Evolutionary conservation across 495 filamentous ascomycete species (phyloP).

Genomic region (Mycothermus thermophilus): DNA sequence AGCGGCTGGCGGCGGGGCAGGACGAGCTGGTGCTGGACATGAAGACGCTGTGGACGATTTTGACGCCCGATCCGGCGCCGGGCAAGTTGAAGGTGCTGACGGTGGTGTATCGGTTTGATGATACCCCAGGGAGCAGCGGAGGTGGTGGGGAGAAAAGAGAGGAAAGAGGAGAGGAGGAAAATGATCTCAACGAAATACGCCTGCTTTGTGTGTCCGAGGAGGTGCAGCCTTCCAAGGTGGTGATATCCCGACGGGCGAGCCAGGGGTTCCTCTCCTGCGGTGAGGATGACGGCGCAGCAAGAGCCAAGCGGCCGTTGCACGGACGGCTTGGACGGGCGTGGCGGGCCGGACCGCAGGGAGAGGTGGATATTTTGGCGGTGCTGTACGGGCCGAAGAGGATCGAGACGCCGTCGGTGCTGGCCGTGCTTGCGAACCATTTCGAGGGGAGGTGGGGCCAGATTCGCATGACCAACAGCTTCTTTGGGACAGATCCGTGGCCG

Average conservation of each 20-base stretch:
- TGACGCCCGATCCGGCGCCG: slow-evolving; percentile 13
- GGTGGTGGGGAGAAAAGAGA: no score
- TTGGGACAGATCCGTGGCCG: slow-evolving; percentile 14
- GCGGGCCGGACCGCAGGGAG: slow-evolving; percentile 4
- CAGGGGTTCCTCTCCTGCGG: no score
- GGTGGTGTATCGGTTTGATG: slow-evolving; percentile 14
- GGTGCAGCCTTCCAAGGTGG: neutral
- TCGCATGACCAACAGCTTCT: slow-evolving; percentile 16
- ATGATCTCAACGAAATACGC: neutral
- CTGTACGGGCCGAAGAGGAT: slow-evolving; percentile 13
- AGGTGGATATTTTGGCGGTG: slow-evolving; percentile 15
- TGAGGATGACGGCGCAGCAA: no score
- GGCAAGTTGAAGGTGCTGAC: slow-evolving; percentile 10
- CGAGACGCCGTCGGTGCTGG: slow-evolving; percentile 11
- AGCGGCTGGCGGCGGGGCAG: slow-evolving; percentile 6
- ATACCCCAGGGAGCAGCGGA: neutral
- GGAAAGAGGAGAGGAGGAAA: no score
- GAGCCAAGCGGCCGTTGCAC: no score
- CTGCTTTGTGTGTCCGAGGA: slow-evolving; percentile 6
- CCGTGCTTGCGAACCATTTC: slow-evolving; percentile 11
- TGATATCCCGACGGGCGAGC: no score
- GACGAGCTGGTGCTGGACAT: slow-evolving; percentile 11
- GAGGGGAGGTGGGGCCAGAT: slow-evolving; percentile 15
- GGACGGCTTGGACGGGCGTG: slow-evolving; percentile 3
- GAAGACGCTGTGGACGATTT: slow-evolving; percentile 6